Percentiles rank a stretch among this genome's conserved stretches.
Evolutionary conservation across 129 eudicot species (phyloP).

Genomic region (Glebionis coronaria): DNA sequence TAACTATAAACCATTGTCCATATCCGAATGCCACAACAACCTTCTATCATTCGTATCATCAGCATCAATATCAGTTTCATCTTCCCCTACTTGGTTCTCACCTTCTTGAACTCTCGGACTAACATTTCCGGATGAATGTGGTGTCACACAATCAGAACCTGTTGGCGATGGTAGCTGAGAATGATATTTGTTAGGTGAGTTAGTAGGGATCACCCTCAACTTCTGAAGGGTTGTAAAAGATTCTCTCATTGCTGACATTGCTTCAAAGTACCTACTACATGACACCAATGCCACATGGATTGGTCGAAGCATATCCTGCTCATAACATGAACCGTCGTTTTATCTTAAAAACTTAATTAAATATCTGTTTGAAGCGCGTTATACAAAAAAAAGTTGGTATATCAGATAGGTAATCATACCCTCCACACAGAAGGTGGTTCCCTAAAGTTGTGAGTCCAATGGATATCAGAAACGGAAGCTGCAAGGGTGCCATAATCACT

Average conservation of each 20-base stretch:
- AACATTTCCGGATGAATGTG: slow-evolving; percentile 50
- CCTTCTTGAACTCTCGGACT: slow-evolving; percentile 22
- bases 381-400: not conserved
- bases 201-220: slow-evolving; percentile 45
- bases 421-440: slow-evolving; percentile 93
- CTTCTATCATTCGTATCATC: slow-evolving; percentile 34
- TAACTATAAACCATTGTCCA: slow-evolving; percentile 20
- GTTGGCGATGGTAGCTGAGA: slow-evolving; percentile 34
- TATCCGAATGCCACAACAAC: slow-evolving; percentile 43
- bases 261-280: slow-evolving; percentile 85
- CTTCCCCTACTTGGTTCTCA: slow-evolving; percentile 33
- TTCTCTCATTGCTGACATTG: slow-evolving; percentile 94
- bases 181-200: slow-evolving; percentile 32
- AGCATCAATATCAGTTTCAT: slow-evolving; percentile 21
- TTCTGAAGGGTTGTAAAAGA: slow-evolving; percentile 80
- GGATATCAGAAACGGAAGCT: slow-evolving; percentile 74
- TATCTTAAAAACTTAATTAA: not conserved
- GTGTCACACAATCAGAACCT: slow-evolving; percentile 58
- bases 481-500: slow-evolving; percentile 86
- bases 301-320: slow-evolving; percentile 94
- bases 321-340: not conserved
- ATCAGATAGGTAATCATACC: slow-evolving; percentile 38
- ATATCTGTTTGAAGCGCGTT: too few relatives aligned
- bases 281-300: slow-evolving; percentile 85
- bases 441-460: slow-evolving; percentile 83